Percentiles rank a stretch among this genome's conserved stretches.
Evolutionary conservation across 192 early-diverging fungal genomes (phyloP).

Genomic region (Coemansia sp.): DNA sequence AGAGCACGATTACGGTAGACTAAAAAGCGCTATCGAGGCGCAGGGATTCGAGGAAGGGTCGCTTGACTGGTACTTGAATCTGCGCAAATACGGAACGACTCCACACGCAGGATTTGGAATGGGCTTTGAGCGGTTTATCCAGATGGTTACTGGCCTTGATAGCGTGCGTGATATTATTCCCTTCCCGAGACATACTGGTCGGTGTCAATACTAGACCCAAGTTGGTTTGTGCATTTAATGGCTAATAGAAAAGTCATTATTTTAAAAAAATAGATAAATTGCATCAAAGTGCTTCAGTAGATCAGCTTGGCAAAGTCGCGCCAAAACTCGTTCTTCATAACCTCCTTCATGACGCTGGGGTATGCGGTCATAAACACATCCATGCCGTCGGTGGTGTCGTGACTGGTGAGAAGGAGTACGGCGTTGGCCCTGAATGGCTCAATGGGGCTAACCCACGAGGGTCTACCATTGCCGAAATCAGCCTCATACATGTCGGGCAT

Average conservation of each 20-base stretch:
- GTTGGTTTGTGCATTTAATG: background rate
- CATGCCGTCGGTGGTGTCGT: constrained; percentile 32
- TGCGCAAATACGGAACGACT: constrained; percentile 77
- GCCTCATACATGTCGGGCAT: constrained; percentile 50
- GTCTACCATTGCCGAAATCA: constrained; percentile 43
- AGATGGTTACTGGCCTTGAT: constrained; percentile 75
- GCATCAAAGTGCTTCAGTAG: constrained; percentile 20
- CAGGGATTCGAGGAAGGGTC: constrained; percentile 64
- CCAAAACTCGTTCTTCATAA: constrained; percentile 48
- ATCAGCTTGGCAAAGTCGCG: constrained; percentile 30
- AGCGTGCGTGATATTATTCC: constrained; percentile 76
- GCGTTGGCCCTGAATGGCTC: constrained; percentile 48
- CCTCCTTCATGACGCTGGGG: constrained; percentile 42
- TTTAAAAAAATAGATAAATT: background rate
- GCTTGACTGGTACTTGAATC: constrained; percentile 82
- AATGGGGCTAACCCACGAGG: constrained; percentile 49
- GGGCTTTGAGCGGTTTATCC: constrained; percentile 82
- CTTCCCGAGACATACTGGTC: constrained; percentile 59
- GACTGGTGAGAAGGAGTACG: constrained; percentile 31
- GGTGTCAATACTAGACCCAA: constrained; percentile 56
- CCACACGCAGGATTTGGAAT: constrained; percentile 92
- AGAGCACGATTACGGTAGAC: constrained; percentile 64
- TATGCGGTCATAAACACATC: constrained; percentile 49
- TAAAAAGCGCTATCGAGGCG: constrained; percentile 57
- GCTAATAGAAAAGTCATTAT: background rate